These are phyloP conservation scores for Schizothecium vesticola DNA, from an alignment of 495 filamentous ascomycete species.

Conservation along the genomic window DNA sequence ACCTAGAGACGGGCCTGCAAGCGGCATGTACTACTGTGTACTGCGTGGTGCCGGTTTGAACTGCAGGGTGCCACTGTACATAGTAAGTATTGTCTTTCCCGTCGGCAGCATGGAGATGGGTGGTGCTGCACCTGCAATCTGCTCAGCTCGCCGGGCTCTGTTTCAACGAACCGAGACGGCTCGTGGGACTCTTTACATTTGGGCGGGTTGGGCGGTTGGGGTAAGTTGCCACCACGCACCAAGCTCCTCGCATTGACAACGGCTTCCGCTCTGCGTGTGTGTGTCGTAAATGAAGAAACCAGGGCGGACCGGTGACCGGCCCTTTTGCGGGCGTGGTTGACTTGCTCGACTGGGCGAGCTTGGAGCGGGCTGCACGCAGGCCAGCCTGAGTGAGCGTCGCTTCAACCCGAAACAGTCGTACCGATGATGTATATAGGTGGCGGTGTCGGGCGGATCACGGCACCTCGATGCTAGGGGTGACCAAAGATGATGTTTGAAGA, in stretches of 20 bases:
- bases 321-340: constrained; percentile 5
- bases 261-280: neutral
- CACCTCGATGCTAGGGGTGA: neutral
- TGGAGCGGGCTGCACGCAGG: too few species aligned
- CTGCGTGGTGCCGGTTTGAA: neutral
- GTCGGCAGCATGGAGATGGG: neutral
- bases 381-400: neutral
- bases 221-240: neutral
- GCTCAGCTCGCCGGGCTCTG: neutral
- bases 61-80: neutral
- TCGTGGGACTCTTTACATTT: neutral
- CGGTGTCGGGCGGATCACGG: neutral
- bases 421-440: neutral
- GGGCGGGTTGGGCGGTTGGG: too few species aligned
- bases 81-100: neutral
- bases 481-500: neutral
- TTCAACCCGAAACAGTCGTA: constrained; percentile 10
- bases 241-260: neutral
- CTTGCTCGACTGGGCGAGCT: neutral
- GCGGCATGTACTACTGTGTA: neutral
- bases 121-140: neutral
- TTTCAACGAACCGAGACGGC: constrained; percentile 4
- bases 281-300: neutral
- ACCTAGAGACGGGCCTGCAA: neutral
- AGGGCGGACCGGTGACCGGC: constrained; percentile 3